A percentile compares a stretch with the other conserved stretches of the same genome.
These are phyloP conservation scores for Clarireedia sp. DNA, from an alignment of 2,329 filamentous ascomycete genomes.

Conservation along the genomic window DNA sequence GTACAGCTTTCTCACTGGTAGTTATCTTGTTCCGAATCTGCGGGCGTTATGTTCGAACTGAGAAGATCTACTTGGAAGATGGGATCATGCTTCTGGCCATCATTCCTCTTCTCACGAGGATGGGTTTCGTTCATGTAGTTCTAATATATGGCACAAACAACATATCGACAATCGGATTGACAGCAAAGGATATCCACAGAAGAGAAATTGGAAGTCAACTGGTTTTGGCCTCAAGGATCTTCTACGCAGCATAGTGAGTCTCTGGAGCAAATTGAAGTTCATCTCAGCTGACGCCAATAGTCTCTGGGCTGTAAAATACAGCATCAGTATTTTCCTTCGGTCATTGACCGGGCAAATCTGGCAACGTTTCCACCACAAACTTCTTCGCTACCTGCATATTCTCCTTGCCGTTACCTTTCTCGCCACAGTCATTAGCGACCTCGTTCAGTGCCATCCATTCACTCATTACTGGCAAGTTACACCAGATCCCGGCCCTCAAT, in stretches of 20 bases:
- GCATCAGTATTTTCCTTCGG: constrained; percentile 81
- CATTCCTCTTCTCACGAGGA: constrained; percentile 71
- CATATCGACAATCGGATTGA: constrained; percentile 46
- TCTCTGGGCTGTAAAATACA: constrained; percentile 84
- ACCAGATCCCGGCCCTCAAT: constrained; percentile 76
- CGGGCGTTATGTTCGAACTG: constrained; percentile 79
- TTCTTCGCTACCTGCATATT: constrained; percentile 63
- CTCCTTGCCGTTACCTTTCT: constrained; percentile 69
- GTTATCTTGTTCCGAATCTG: constrained; percentile 73
- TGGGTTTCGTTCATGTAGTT: constrained; percentile 79
- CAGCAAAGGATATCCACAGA: constrained; percentile 49
- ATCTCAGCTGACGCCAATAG: constrained; percentile 36
- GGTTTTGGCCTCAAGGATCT: constrained; percentile 72
- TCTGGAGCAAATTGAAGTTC: neutral
- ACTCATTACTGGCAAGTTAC: constrained; percentile 68
- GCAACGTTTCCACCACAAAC: constrained; percentile 64
- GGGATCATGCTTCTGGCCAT: constrained; percentile 73
- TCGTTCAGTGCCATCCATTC: constrained; percentile 75
- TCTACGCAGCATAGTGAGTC: constrained; percentile 80
- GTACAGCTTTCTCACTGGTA: constrained; percentile 68
- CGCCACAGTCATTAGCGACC: constrained; percentile 68
- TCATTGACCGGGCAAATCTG: constrained; percentile 76
- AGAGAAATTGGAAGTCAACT: constrained; percentile 69
- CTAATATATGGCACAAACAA: constrained; percentile 91
- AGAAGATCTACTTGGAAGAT: constrained; percentile 81